Conservation (phyloP, 139 green algal species). For the Coelastrella sp. region DNA sequence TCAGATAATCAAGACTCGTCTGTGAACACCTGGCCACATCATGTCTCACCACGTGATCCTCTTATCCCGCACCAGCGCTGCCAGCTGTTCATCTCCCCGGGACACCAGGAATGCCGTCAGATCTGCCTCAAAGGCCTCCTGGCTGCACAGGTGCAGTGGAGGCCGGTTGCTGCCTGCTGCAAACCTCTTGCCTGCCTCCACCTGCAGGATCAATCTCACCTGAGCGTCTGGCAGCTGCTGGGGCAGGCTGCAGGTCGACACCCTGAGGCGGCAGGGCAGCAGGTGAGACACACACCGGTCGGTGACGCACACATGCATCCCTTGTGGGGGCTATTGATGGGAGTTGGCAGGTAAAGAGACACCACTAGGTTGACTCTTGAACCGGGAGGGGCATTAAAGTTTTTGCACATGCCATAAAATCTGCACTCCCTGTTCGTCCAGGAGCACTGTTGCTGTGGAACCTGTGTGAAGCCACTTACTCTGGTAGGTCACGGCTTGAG, state of each 20-base stretch:
- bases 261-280: not conserved
- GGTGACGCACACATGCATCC: no score
- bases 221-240: conserved; percentile 54
- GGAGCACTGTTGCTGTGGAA: no score
- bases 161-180: conserved; percentile 43
- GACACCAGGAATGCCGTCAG: conserved; percentile 56
- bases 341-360: no score
- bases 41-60: not conserved
- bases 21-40: not conserved
- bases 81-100: conserved; percentile 53
- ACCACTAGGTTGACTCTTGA: no score
- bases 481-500: not conserved
- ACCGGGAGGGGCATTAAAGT: no score
- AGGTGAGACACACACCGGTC: not conserved
- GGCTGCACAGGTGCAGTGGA: conserved; percentile 48
- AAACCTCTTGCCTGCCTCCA: conserved; percentile 39
- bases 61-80: conserved; percentile 1
- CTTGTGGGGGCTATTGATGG: no score
- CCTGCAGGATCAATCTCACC: conserved; percentile 52
- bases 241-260: not conserved
- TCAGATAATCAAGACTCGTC: not conserved
- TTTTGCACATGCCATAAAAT: no score
- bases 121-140: conserved; percentile 61
- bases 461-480: not conserved
- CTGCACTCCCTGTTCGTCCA: no score